Percentiles rank a stretch among this genome's conserved stretches.
phyloP scores from a whole-genome alignment of 768 basidiomycete genomes.

The Mycena haematopus region DNA sequence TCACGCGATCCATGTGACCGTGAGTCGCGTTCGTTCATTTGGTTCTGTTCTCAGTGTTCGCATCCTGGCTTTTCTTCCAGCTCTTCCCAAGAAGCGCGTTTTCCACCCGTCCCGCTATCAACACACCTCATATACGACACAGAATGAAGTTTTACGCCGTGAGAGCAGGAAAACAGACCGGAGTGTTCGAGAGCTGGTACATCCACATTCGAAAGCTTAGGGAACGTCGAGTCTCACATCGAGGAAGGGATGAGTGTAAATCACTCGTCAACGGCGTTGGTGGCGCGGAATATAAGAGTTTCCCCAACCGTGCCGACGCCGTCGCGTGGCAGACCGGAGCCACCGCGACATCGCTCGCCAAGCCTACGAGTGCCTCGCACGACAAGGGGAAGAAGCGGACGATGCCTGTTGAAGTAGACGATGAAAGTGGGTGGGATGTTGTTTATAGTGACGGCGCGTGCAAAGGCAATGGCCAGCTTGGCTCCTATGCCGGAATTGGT shows the following conservation, averaged over 20 bases:
- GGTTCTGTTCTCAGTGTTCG: background rate
- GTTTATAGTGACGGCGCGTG: conserved; percentile 93
- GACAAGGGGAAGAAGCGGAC: conserved; percentile 44
- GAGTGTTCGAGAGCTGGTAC: conserved; percentile 45
- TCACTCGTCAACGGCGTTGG: conserved; percentile 69
- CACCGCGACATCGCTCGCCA: conserved; percentile 9
- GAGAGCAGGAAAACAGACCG: conserved; percentile 47
- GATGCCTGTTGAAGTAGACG: conserved; percentile 33
- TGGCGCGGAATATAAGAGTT: conserved; percentile 72
- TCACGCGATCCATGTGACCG: background rate
- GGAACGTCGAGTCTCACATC: background rate
- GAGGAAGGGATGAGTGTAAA: conserved; percentile 72
- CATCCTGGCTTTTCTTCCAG: conserved; percentile 1
- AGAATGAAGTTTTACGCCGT: conserved; percentile 17
- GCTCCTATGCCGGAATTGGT: conserved; percentile 80
- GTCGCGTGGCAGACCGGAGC: conserved; percentile 52
- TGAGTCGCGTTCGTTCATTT: background rate
- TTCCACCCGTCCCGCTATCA: background rate
- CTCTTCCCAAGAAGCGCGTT: background rate
- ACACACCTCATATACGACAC: background rate
- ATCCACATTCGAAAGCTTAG: background rate
- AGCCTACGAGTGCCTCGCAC: background rate
- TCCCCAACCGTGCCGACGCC: conserved; percentile 62
- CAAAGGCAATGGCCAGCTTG: conserved; percentile 75
- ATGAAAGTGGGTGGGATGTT: conserved; percentile 47